Evolutionary conservation across 2,329 filamentous ascomycete species (phyloP).

Genomic region (Talaromyces marneffei): DNA sequence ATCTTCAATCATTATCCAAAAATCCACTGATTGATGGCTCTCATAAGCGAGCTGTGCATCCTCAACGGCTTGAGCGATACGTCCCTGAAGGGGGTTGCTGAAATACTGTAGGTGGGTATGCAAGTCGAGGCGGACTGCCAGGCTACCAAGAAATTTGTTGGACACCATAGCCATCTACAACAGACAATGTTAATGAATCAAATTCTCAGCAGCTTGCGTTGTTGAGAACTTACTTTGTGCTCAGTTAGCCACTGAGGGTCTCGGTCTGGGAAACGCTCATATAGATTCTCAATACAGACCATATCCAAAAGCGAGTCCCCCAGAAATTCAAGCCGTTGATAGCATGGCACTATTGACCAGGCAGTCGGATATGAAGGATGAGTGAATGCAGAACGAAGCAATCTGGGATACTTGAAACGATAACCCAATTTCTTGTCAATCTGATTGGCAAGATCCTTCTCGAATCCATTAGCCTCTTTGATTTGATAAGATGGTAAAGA

Average conservation of each 20-base stretch:
- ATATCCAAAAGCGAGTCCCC: constrained; percentile 86
- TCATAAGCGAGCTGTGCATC: constrained; percentile 32
- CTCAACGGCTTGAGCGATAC: constrained; percentile 47
- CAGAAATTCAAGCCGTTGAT: constrained; percentile 87
- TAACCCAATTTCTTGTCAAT: constrained; percentile 58
- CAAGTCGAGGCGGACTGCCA: constrained; percentile 72
- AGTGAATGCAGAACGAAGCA: constrained; percentile 78
- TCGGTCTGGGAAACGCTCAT: constrained; percentile 65
- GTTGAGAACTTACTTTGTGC: constrained; percentile 59
- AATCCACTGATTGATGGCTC: constrained; percentile 32
- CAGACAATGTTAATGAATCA: background rate
- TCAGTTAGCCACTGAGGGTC: constrained; percentile 97
- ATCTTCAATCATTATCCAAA: constrained; percentile 38
- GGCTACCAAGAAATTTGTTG: constrained; percentile 83
- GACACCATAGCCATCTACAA: constrained; percentile 86
- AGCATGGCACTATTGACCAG: constrained; percentile 75
- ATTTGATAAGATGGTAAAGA: constrained; percentile 65
- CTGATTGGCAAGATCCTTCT: constrained; percentile 61
- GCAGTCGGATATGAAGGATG: constrained; percentile 74
- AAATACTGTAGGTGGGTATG: constrained; percentile 61
- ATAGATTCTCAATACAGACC: constrained; percentile 77
- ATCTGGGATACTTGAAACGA: constrained; percentile 65
- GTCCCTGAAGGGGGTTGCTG: constrained; percentile 33
- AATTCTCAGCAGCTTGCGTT: background rate
- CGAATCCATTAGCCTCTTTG: constrained; percentile 56